Percentiles rank a stretch among this genome's conserved stretches.
Evolutionary conservation across 345 rosid species (phyloP).

Genomic region (Euphorbia tirucalli): DNA sequence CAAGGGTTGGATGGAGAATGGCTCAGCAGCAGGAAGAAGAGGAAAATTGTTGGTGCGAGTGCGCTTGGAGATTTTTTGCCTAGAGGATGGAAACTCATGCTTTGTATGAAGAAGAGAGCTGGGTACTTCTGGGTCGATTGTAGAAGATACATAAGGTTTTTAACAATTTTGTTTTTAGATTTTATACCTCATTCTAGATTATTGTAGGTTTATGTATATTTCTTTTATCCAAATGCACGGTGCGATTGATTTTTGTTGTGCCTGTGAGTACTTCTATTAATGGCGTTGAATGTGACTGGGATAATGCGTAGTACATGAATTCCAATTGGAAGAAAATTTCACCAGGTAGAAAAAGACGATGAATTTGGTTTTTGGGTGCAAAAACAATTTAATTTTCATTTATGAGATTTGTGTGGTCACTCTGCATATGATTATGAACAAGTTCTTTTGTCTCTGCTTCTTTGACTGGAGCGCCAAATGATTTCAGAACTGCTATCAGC

Average conservation of each 20-base stretch:
- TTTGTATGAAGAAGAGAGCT: constrained; percentile 51
- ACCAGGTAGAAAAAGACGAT: not conserved
- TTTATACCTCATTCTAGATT: not conserved
- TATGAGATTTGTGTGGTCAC: not conserved
- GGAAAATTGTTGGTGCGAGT: constrained; percentile 55
- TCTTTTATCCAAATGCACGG: not conserved
- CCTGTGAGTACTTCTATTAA: too few relatives aligned
- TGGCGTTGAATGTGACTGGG: not conserved
- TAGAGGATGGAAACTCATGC: constrained; percentile 65
- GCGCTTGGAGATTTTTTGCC: constrained; percentile 53
- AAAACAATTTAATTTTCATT: not conserved
- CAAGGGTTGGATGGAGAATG: constrained; percentile 58
- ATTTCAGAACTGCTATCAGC: not conserved
- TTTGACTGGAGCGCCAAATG: not conserved
- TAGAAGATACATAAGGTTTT: constrained; percentile 65
- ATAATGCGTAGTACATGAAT: not conserved
- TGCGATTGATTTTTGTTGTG: not conserved
- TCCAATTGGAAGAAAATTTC: not conserved
- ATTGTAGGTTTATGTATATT: constrained; percentile 2
- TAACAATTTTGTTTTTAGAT: constrained; percentile 5
- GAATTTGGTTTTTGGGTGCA: not conserved
- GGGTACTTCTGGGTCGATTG: constrained; percentile 47
- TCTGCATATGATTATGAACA: not conserved
- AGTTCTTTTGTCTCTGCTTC: not conserved
- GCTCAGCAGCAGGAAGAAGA: constrained; percentile 61